Base-by-base conservation (phyloP, 805 yeast species). In the Groenewaldozyma tartarivorans region DNA sequence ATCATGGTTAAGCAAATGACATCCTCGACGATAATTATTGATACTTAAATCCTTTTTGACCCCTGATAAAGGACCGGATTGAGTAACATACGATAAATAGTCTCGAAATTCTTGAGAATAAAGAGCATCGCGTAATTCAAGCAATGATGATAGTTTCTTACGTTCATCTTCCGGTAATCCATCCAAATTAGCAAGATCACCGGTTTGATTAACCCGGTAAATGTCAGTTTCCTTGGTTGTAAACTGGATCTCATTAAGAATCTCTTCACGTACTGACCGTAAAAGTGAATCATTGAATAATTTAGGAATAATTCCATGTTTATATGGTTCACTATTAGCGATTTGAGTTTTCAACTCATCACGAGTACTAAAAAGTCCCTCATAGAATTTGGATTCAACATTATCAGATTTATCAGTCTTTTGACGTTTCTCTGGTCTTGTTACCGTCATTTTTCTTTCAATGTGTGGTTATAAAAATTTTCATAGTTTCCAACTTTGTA, bases 161-260 rank as follows among this genome's bases (percentile, higher is more conserved):
- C 82, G 62, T 57, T 90, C 95, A 41, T 77, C 74, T 68, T 79
- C 71, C 47, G 86, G 75, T 46, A 92, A 68, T 1, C 96, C 96
- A 0, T 92, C 81, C 33, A 92, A 63, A 58, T 92, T 94, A 33
- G 96, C 95, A 50, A 92, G 71, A 61, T 86, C 57, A 81, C 99
- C 63, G 75, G 83, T 67, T 79, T 96, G 71, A 41, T 58, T 64
- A 22, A 90, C 95, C 59, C 85, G 88, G 62, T 92, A 92, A 48
- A 92, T 92, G 57, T 92, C 99, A 0, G 99, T 92, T 61, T 94
- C 99, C 60, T 94, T 92, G 51, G 79, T 77, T 6, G 97, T 87
- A 67, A 94, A 92, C 34, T 84, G 92, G 46, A 92, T 80, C 54
- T 87, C 81, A 2, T 69, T 63, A 48, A 84, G 72, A 20, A 94